Evolutionary conservation across 768 basidiomycete species (phyloP).

Genomic region (Calocera cornea): DNA sequence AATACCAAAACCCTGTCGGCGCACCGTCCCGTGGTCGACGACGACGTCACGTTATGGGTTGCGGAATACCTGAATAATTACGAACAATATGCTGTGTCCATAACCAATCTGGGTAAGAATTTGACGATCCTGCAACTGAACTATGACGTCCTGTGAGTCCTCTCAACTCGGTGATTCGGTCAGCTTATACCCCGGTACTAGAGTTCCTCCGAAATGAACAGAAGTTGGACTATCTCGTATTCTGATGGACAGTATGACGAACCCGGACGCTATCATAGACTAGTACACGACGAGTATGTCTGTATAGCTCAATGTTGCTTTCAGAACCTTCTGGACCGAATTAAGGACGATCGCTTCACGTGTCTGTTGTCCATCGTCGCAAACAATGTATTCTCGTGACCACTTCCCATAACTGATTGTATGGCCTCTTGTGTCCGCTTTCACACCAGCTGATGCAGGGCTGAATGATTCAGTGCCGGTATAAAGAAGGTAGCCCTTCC

Average conservation of each 20-base stretch:
- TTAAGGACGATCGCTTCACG: too few relatives aligned
- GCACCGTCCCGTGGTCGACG: neutral
- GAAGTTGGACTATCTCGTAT: neutral
- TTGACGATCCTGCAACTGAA: neutral
- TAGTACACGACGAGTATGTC: neutral
- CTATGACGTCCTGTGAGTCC: neutral
- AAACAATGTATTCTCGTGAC: too few relatives aligned
- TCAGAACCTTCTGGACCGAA: too few relatives aligned
- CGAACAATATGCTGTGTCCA: neutral
- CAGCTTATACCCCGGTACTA: neutral
- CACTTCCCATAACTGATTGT: neutral
- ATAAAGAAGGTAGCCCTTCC: neutral
- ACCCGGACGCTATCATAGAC: neutral
- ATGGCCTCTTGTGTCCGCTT: neutral
- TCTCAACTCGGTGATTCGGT: neutral
- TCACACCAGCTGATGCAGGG: neutral
- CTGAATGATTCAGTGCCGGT: neutral
- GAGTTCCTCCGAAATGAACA: neutral
- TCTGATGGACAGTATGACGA: neutral
- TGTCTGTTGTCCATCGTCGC: too few relatives aligned
- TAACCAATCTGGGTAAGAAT: neutral
- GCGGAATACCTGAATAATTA: neutral
- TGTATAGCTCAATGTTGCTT: too few relatives aligned
- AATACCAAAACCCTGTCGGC: neutral
- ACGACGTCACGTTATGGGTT: neutral